phyloP scores from a whole-genome alignment of 352 stramenopile genomes.

The Globisporangium splendens region DNA sequence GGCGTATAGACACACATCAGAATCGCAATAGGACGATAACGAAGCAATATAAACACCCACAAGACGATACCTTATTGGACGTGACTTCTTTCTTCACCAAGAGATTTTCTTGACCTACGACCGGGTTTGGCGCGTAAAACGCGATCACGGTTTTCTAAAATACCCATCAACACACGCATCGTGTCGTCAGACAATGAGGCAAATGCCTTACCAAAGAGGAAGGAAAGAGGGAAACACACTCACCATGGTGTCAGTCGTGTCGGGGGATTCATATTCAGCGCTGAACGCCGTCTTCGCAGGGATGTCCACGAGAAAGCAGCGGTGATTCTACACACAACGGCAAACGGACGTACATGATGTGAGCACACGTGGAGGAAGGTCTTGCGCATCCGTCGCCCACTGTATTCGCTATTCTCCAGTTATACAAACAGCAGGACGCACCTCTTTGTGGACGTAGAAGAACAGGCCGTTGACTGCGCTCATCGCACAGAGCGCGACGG shows the following conservation, averaged over 20 bases:
- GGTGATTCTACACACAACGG: constrained; percentile 35
- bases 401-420: background rate
- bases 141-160: constrained; percentile 57
- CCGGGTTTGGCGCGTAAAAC: constrained; percentile 51
- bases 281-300: constrained; percentile 70
- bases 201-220: no score
- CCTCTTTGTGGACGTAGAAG: constrained; percentile 60
- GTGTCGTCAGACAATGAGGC: background rate
- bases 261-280: constrained; percentile 82
- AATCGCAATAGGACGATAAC: background rate
- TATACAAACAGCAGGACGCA: constrained; percentile 9
- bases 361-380: background rate
- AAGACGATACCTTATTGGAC: constrained; percentile 36
- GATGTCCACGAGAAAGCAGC: constrained; percentile 82
- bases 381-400: no score
- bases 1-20: background rate
- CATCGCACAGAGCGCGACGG: constrained; percentile 21
- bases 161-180: background rate
- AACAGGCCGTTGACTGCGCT: constrained; percentile 35
- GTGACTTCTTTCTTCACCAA: constrained; percentile 59
- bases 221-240: background rate
- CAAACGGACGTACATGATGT: constrained; percentile 1
- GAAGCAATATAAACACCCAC: background rate
- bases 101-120: constrained; percentile 37
- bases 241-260: constrained; percentile 76